Base-by-base conservation (phyloP, 768 basidiomycete species). In the Antrodiella citrinella region DNA sequence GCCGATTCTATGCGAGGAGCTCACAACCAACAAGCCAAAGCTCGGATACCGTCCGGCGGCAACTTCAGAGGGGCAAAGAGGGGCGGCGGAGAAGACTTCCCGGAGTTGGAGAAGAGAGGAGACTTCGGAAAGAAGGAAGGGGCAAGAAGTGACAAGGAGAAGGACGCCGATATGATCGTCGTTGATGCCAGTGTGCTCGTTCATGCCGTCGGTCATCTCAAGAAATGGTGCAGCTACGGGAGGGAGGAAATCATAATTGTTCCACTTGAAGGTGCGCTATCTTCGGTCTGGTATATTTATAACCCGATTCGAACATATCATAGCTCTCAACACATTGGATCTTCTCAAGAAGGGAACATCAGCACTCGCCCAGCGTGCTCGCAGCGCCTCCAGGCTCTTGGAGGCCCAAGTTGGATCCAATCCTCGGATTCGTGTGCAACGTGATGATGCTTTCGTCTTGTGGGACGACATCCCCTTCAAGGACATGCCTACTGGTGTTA, bases 271-370 rank as follows among this genome's bases (percentile, higher is more conserved):
- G 91, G 92, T 92, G 54, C 46, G 76, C 70, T 30, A 25, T 24
- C 10, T 15, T 51, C 24, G 20, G 30, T 21, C 19, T 5, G 13
- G 26, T 58, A 59, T 54, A 57, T 25, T n/a, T n/a, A n/a, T n/a
- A n/a, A 22, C 20, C 13, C 42, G 25, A 25, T 21, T 21, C 43
- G 45, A 25, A 45, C 45, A 18, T 42, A 22, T 40, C 45, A 24
- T 63, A 95, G 92, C 86, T 7, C 75, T 96, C 22, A 94, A 92
- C 60, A 94, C 92, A 0, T 76, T 96, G 2, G 93, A 96, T 62
- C 70, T 94, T 1, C 77, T 95, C 60, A 96, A 96, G 77, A 96
- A 95, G 63, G 92, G 92, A 1, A 81, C 83, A 0, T 86, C 75
- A 22, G 68, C 78, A 0, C 74, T 91, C 10, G 90, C 92, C 0